A percentile compares a stretch with the other conserved stretches of the same genome.
Evolutionary conservation across 1,139 yeast species (phyloP).

Genomic region (Arxiozyma telluris): DNA sequence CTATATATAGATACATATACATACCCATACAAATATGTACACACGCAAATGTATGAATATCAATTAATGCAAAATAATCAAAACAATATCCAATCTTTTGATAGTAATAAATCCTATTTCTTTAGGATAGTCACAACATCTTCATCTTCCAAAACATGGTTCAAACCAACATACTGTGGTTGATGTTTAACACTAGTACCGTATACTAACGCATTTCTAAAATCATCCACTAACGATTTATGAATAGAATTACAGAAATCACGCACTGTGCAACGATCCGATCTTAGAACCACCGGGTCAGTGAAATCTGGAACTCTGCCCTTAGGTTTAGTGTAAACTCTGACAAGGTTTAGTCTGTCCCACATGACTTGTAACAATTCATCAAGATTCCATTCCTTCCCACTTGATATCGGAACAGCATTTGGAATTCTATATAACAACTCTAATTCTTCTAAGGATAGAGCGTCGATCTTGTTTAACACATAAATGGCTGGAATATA

Average conservation of each 20-base stretch:
- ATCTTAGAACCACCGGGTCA: slow-evolving; percentile 88
- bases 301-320: slow-evolving; percentile 87
- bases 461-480: slow-evolving; percentile 88
- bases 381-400: slow-evolving; percentile 93
- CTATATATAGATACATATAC: neutral
- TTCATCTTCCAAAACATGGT: slow-evolving; percentile 79
- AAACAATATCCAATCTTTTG: too few relatives aligned
- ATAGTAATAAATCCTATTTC: slow-evolving; percentile 34
- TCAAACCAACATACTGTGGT: slow-evolving; percentile 91
- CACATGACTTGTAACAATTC: slow-evolving; percentile 92
- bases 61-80: too few relatives aligned
- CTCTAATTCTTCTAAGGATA: slow-evolving; percentile 87
- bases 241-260: slow-evolving; percentile 96
- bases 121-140: slow-evolving; percentile 94
- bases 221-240: slow-evolving; percentile 86
- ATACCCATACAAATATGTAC: neutral
- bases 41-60: neutral
- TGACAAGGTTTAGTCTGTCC: slow-evolving; percentile 77
- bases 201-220: slow-evolving; percentile 82
- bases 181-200: slow-evolving; percentile 95
- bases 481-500: slow-evolving; percentile 94
- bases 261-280: slow-evolving; percentile 75
- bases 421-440: slow-evolving; percentile 83
- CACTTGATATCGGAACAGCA: slow-evolving; percentile 94
- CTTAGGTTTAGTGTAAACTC: slow-evolving; percentile 96